These are phyloP conservation scores for Mortierella sp. DNA, from an alignment of 371 early-diverging fungal species.

Conservation along the genomic window DNA sequence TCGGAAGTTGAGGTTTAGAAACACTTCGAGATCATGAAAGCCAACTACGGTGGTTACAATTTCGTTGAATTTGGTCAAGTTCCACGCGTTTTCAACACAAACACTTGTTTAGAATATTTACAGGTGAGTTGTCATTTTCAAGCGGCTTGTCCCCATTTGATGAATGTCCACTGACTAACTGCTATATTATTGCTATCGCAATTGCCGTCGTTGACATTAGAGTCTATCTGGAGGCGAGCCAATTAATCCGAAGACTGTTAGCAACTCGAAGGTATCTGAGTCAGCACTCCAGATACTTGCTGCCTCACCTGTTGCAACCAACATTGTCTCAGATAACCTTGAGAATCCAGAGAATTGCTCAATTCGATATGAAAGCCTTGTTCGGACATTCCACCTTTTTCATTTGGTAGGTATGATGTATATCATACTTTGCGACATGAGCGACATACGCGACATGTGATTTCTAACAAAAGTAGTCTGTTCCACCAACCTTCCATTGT, in stretches of 20 bases:
- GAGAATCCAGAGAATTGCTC: neutral
- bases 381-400: neutral
- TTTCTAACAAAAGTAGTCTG: neutral
- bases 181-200: neutral
- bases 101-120: slow-evolving; percentile 25
- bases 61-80: slow-evolving; percentile 31
- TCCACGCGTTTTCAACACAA: slow-evolving; percentile 28
- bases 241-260: neutral
- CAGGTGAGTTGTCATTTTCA: slow-evolving; percentile 24
- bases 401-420: neutral
- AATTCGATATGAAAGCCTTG: neutral
- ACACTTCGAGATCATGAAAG: neutral
- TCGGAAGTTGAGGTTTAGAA: slow-evolving; percentile 1
- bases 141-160: slow-evolving; percentile 6
- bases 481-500: neutral
- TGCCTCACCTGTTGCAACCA: neutral
- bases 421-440: neutral
- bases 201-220: slow-evolving; percentile 3
- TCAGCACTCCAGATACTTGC: slow-evolving; percentile 1
- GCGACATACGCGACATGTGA: no score
- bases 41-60: slow-evolving; percentile 15
- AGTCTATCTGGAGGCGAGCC: neutral
- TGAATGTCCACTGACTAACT: neutral
- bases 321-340: neutral
- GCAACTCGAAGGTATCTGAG: slow-evolving; percentile 2